A percentile compares a stretch with the other conserved stretches of the same genome.
phyloP scores from a whole-genome alignment of 2,329 filamentous ascomycete species.

The Metarhizium rileyi region DNA sequence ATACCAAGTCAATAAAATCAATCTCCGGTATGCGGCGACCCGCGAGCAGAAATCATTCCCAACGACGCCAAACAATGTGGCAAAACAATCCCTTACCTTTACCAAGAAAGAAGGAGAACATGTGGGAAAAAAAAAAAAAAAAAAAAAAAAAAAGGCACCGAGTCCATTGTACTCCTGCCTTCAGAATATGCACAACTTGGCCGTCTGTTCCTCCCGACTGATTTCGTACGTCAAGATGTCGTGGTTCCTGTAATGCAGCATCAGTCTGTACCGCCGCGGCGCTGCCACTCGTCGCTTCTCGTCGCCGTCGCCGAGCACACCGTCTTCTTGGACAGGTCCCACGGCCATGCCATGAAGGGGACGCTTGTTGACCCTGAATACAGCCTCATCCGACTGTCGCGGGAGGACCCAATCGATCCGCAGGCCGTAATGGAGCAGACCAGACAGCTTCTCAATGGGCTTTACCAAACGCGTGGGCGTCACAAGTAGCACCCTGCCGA shows the following conservation, averaged over 20 bases:
- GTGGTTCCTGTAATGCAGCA: constrained; percentile 64
- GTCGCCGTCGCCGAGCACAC: constrained; percentile 11
- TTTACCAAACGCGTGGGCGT: constrained; percentile 35
- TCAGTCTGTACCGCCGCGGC: constrained; percentile 50
- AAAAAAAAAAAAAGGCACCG: too few species aligned
- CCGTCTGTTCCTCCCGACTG: constrained; percentile 29
- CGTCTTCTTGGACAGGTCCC: constrained; percentile 47
- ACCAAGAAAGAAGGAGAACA: too few species aligned
- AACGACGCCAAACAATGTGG: too few species aligned
- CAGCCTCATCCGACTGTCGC: constrained; percentile 34
- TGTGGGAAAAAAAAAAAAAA: too few species aligned
- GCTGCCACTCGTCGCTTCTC: constrained; percentile 13
- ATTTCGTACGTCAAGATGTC: constrained; percentile 62
- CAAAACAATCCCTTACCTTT: too few species aligned
- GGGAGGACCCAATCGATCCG: constrained; percentile 45
- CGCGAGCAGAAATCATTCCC: too few species aligned
- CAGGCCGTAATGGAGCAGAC: constrained; percentile 31
- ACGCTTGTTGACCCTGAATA: constrained; percentile 31
- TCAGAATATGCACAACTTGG: constrained; percentile 27
- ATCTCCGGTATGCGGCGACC: too few species aligned
- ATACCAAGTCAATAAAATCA: too few species aligned
- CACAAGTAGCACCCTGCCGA: constrained; percentile 55
- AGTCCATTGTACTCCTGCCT: background rate
- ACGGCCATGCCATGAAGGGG: constrained; percentile 59
- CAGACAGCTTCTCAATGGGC: constrained; percentile 12